Evolutionary conservation across 2,329 filamentous ascomycete species (phyloP), one percentile per base, ranked within the genome.

Genomic region (Amauroascus niger): DNA sequence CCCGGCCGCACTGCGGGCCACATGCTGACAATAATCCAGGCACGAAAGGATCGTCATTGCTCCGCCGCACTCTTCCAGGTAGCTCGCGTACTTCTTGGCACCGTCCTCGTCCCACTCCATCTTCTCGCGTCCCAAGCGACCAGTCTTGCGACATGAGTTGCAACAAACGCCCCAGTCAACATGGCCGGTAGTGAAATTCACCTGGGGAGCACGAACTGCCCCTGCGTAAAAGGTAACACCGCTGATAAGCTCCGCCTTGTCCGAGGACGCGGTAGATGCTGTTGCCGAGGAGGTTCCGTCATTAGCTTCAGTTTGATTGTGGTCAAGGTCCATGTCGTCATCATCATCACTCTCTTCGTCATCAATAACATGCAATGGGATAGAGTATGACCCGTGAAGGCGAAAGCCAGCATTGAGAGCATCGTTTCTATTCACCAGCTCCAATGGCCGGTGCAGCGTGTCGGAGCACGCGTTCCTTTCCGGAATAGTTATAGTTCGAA

Each of bases 11-110:
- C 20, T 52, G 30, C 50, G 50, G 6, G 41, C 50, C 7, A 52
- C 32, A 46, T 46, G 50, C 50, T 52, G 50, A n/a, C 50, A 46
- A 39, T 52, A 52, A 30, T 52, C 50, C 40, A 52, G 18, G 30
- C 41, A 46, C 11, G 40, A 35, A 32, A 52, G 50, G 18, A 52
- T 46, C 3, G 18, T 30, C 50, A 26, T 52, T 6, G 50, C 41
- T 8, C 50, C 41, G 14, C 16, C 16, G 22, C 41, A 52, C 14
- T 46, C 50, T n/a, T 39, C 13, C 5, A 46, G 13, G 16, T 46
- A 39, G 8, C 14, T 22, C 5, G 50, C 40, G 22, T 46, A 35
- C 37, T 28, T 37, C 18, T 37, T 20, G 8, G 24, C 30, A n/a
- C 20, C 40, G 2, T 30, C 39, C 11, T 52, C 40, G 13, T 37